These are phyloP conservation scores for Globisporangium apiculatum DNA, from an alignment of 352 stramenopile genomes.

Conservation along the genomic window DNA sequence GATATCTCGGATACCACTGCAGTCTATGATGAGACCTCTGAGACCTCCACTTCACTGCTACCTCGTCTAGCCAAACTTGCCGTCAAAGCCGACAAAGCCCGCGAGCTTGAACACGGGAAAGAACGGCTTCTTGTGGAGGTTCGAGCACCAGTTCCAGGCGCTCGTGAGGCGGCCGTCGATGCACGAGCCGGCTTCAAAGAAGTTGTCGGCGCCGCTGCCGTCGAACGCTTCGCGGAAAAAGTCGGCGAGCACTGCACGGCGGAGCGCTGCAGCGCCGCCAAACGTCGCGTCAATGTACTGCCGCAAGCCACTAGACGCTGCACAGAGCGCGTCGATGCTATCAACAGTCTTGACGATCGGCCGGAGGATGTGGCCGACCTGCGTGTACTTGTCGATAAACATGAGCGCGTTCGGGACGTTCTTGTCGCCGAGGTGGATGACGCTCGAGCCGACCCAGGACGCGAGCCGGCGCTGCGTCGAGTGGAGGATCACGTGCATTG, in stretches of 20 bases:
- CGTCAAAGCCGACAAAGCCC: conserved; percentile 95
- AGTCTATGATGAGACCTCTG: too few relatives aligned
- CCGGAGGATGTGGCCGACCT: conserved; percentile 84
- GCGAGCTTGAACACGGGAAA: conserved; percentile 96
- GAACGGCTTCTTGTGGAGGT: conserved; percentile 91
- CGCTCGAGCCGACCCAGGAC: conserved; percentile 90
- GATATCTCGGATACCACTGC: too few relatives aligned
- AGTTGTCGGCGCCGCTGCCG: conserved; percentile 92
- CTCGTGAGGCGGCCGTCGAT: conserved; percentile 96
- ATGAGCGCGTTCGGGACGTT: conserved; percentile 97
- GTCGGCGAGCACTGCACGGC: conserved; percentile 90
- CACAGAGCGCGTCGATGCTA: conserved; percentile 50
- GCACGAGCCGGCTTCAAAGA: conserved; percentile 93
- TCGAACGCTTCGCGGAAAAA: conserved; percentile 97
- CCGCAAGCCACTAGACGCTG: conserved; percentile 34
- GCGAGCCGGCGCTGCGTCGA: conserved; percentile 66
- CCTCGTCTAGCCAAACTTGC: conserved; percentile 83
- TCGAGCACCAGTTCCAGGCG: conserved; percentile 97
- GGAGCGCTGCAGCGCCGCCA: conserved; percentile 74
- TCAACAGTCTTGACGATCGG: conserved; percentile 87
- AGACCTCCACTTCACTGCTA: neutral
- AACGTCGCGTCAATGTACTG: conserved; percentile 78
- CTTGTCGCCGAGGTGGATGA: conserved; percentile 97
- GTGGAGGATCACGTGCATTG: conserved; percentile 93
- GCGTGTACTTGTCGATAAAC: conserved; percentile 99